These are phyloP conservation scores for Pelargonium citronellum DNA, from an alignment of 441 rosid genomes.

Conservation along the genomic window DNA sequence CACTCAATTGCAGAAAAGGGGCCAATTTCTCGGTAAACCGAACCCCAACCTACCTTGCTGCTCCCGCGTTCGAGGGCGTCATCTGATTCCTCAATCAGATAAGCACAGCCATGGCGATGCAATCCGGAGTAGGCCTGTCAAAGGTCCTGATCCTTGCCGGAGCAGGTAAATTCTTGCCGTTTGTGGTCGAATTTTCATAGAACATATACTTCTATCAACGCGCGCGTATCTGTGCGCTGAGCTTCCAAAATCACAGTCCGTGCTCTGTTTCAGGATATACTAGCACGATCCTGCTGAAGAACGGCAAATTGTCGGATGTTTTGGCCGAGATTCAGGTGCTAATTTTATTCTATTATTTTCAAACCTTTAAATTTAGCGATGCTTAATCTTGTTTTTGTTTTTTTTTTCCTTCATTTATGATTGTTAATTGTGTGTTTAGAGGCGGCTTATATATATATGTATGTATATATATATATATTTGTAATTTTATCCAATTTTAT, in stretches of 20 bases:
- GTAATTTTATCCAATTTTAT: background rate
- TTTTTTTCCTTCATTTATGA: background rate
- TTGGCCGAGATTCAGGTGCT: conserved; percentile 18
- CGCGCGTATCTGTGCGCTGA: background rate
- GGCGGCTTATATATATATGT: background rate
- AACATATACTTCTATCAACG: background rate
- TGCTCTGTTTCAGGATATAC: conserved; percentile 19
- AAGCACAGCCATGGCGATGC: conserved; percentile 10
- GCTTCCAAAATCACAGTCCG: background rate
- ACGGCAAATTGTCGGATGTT: conserved; percentile 16
- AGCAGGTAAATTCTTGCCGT: background rate
- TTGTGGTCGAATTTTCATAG: background rate
- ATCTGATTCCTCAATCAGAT: too few relatives aligned
- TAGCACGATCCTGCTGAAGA: conserved; percentile 15
- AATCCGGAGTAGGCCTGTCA: conserved; percentile 17
- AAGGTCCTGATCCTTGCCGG: conserved; percentile 18
- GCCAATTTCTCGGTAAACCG: too few relatives aligned
- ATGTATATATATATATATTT: background rate
- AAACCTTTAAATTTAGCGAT: background rate
- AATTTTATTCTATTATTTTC: background rate
- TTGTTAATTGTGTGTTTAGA: too few relatives aligned
- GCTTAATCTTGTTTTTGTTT: background rate
- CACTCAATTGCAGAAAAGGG: too few relatives aligned
- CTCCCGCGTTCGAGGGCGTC: too few relatives aligned
- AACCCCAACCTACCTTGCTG: too few relatives aligned